A percentile compares a stretch with the other conserved stretches of the same genome.
Evolutionary conservation across 140 eudicot genomes (phyloP).

Genomic region (Flaveria floridana): DNA sequence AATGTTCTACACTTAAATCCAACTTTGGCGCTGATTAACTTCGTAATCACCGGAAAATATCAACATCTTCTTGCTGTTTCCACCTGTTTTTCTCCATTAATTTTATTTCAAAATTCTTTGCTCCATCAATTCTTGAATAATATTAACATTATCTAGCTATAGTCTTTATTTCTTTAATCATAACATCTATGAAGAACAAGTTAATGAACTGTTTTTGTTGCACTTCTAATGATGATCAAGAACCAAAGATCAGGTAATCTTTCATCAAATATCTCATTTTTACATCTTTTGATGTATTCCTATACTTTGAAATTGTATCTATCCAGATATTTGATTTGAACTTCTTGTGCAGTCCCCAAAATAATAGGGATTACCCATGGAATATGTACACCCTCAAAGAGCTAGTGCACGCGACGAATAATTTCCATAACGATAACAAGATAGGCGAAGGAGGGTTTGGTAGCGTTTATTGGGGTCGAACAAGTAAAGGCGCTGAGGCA

Average conservation of each 20-base stretch:
- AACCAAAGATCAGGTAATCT: slow-evolving; percentile 38
- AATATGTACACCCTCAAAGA: slow-evolving; percentile 74
- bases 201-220: slow-evolving; percentile 42
- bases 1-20: slow-evolving; percentile 31
- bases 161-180: slow-evolving; percentile 7
- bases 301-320: neutral
- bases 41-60: slow-evolving; percentile 36
- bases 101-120: neutral
- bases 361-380: slow-evolving; percentile 71
- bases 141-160: slow-evolving; percentile 11
- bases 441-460: slow-evolving; percentile 95
- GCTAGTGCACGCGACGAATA: slow-evolving; percentile 70
- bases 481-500: slow-evolving; percentile 78
- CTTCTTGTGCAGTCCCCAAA: slow-evolving; percentile 43
- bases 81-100: slow-evolving; percentile 25
- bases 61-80: slow-evolving; percentile 46
- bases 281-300: neutral
- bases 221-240: slow-evolving; percentile 38
- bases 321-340: neutral
- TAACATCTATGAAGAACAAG: slow-evolving; percentile 29
- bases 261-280: neutral
- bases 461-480: slow-evolving; percentile 89
- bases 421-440: slow-evolving; percentile 70
- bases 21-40: slow-evolving; percentile 30
- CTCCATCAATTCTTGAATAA: slow-evolving; percentile 17